Conservation (phyloP, 1,284 basidiomycete genomes). For the Pisolithus thermaeus region DNA sequence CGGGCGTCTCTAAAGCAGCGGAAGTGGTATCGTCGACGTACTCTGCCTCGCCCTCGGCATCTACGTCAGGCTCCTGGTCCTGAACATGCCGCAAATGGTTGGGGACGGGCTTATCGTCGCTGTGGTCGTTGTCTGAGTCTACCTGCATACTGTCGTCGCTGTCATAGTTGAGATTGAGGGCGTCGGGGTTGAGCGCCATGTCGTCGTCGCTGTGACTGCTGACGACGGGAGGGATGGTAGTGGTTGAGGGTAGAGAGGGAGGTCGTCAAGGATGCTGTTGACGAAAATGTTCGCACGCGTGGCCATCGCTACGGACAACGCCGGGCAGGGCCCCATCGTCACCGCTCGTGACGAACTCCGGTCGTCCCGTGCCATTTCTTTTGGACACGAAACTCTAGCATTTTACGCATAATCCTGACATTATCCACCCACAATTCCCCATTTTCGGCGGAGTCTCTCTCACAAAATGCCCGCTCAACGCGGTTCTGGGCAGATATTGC, state of each 20-base stretch:
- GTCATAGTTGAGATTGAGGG: conserved; percentile 32
- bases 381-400: conserved; percentile 23
- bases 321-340: conserved; percentile 62
- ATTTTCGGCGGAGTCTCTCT: neutral
- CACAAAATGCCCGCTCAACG: conserved; percentile 2
- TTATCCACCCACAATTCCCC: conserved; percentile 1
- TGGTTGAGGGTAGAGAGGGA: conserved; percentile 31
- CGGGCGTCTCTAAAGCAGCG: conserved; percentile 24
- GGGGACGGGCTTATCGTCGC: conserved; percentile 16
- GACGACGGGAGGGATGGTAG: conserved; percentile 25
- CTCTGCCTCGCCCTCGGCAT: conserved; percentile 37
- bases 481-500: neutral
- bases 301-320: conserved; percentile 69
- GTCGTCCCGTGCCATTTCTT: conserved; percentile 29
- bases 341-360: conserved; percentile 46
- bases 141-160: conserved; percentile 41
- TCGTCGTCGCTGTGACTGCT: conserved; percentile 4
- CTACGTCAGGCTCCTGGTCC: conserved; percentile 30
- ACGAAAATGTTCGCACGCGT: conserved; percentile 63
- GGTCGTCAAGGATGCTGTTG: conserved; percentile 61
- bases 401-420: conserved; percentile 15
- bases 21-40: conserved; percentile 27
- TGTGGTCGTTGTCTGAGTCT: conserved; percentile 39
- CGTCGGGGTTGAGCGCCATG: conserved; percentile 33
- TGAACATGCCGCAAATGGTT: conserved; percentile 16